Base-by-base conservation (phyloP, 305 asterid species). In the Ajuga reptans region DNA sequence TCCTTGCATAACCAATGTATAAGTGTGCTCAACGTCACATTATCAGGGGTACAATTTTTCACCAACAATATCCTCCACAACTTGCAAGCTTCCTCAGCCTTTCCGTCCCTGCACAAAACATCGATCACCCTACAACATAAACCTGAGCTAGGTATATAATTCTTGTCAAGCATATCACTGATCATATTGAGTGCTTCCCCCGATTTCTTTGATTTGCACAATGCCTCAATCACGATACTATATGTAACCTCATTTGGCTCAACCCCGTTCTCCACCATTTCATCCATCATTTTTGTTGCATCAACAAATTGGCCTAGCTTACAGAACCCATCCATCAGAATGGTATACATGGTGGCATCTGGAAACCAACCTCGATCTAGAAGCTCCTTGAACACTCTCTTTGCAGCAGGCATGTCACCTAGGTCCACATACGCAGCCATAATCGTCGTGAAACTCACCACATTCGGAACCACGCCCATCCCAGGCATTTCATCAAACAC, bases 271-370 rank as follows among this genome's bases (percentile, higher is more conserved):
- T 79, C 95, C 77, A 80, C 90, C 98, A 89, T 92, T 78, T 86
- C 96, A 77, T 92, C 98, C 98, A 90, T 90, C 74, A 92, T 83
- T 76, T 79, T 88, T 4, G 90, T 77, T n/a, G 98, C 98, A 64
- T 83, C 84, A 43, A 82, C 83, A 65, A 92, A 81, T 27, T 18
- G 58, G 14, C 97, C 93, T 47, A 66, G 76, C 85, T 85, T 90
- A 70, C 87, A 84, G 66, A 81, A 87, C 41, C 98, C 98, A 14
- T 90, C 89, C 86, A 92, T 87, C 80, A 92, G 74, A 68, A 92
- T 86, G 0, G 95, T 90, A 77, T 90, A 90, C 0, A 88, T 84
- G 34, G 91, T 90, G 0, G 89, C 97, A 77, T 92, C 98, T 0
- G 96, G 96, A 72, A 87, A 71, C 93, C 95, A 88, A 17, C 97